A percentile compares a stretch with the other conserved stretches of the same genome.
Evolutionary conservation across 129 eudicot species (phyloP).

Genomic region (Tagetes patula): DNA sequence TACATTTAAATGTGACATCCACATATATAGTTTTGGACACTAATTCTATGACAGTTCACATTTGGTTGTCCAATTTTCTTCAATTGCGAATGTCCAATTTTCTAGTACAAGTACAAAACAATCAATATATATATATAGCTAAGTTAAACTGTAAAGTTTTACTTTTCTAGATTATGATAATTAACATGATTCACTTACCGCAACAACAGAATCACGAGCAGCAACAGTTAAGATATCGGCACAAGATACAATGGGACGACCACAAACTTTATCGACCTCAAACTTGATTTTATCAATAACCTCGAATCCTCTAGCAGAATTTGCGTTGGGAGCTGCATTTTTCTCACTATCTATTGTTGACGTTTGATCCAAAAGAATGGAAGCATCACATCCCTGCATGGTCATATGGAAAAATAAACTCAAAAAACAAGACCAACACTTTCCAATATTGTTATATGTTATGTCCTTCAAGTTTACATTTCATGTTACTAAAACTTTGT

Average conservation of each 20-base stretch:
- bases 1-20: too few species aligned
- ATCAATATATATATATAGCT: too few species aligned
- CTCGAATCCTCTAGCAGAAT: conserved; percentile 41
- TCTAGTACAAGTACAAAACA: too few species aligned
- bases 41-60: too few species aligned
- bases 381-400: conserved; percentile 46
- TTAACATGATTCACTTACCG: conserved; percentile 16
- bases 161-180: background rate
- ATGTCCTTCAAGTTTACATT: too few species aligned
- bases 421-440: too few species aligned
- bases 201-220: conserved; percentile 39
- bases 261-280: conserved; percentile 36
- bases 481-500: background rate
- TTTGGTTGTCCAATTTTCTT: too few species aligned
- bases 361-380: conserved; percentile 37
- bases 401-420: background rate
- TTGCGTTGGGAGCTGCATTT: conserved; percentile 23
- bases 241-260: conserved; percentile 30
- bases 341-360: conserved; percentile 32
- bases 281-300: conserved; percentile 41
- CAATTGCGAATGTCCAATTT: too few species aligned
- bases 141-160: too few species aligned
- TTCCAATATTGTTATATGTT: too few species aligned
- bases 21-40: too few species aligned
- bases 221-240: conserved; percentile 44